Percentiles rank a stretch among this genome's conserved stretches.
Conservation (phyloP, 1,284 basidiomycete genomes). For the Cerioporus squamosus region DNA sequence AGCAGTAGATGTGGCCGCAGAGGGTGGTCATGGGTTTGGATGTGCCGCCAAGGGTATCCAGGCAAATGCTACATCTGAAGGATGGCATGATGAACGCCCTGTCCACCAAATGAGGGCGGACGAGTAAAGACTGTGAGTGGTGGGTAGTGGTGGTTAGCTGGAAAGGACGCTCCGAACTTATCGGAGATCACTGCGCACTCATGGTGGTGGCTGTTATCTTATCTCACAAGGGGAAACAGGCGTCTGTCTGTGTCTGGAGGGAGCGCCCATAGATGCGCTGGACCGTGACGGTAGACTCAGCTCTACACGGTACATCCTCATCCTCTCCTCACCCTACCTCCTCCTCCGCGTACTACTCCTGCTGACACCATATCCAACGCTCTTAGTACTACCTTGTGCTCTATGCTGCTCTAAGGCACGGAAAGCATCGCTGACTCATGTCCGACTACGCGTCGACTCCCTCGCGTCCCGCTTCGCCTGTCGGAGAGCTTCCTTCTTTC, state of each 20-base stretch:
- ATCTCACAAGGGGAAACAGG: no score
- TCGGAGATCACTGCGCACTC: slow-evolving; percentile 1
- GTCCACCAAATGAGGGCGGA: background rate
- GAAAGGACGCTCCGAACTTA: slow-evolving; percentile 6
- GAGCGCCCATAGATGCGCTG: no score
- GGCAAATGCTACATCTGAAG: slow-evolving; percentile 31
- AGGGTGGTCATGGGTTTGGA: slow-evolving; percentile 25
- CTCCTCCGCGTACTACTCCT: background rate
- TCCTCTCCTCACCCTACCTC: background rate
- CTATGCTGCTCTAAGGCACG: no score
- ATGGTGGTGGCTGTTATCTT: background rate
- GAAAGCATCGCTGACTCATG: no score
- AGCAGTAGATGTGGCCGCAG: slow-evolving; percentile 36
- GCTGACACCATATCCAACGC: no score
- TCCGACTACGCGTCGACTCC: slow-evolving; percentile 45
- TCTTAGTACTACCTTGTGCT: no score
- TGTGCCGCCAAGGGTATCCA: slow-evolving; percentile 23
- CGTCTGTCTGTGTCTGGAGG: background rate
- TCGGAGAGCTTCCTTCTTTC: slow-evolving; percentile 46
- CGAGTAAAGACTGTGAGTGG: background rate
- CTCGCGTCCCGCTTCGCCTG: slow-evolving; percentile 54
- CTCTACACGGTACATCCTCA: background rate
- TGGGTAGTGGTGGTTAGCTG: slow-evolving; percentile 15
- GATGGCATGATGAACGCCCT: slow-evolving; percentile 15
- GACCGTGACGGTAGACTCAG: no score